Conservation (phyloP, 2,329 filamentous ascomycete species). For the Ophiognomonia clavigignenti-juglandacearum region DNA sequence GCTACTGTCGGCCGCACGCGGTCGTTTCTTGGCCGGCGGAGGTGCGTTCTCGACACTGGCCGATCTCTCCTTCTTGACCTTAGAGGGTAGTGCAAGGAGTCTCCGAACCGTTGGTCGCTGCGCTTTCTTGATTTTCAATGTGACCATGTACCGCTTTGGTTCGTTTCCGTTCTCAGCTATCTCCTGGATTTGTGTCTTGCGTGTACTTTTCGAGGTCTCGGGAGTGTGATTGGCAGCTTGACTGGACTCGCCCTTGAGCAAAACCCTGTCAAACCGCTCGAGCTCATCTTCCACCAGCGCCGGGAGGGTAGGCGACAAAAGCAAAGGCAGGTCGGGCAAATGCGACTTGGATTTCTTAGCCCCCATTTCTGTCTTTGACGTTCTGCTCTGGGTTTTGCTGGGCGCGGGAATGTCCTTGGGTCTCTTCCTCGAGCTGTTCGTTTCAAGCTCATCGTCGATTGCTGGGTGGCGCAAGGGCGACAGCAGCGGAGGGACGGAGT, state of each 20-base stretch:
- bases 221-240: constrained; percentile 21
- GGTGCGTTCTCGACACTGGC: constrained; percentile 36
- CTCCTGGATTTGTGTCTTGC: constrained; percentile 29
- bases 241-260: constrained; percentile 20
- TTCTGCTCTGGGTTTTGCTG: constrained; percentile 21
- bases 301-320: constrained; percentile 54
- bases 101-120: constrained; percentile 27
- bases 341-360: constrained; percentile 33
- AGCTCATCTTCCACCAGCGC: constrained; percentile 45
- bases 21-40: constrained; percentile 44
- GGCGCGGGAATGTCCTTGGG: constrained; percentile 28
- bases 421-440: constrained; percentile 22
- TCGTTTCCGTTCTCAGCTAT: constrained; percentile 27
- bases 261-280: constrained; percentile 29
- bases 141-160: constrained; percentile 32
- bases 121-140: constrained; percentile 44
- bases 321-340: constrained; percentile 37
- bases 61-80: constrained; percentile 36
- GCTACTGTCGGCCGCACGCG: constrained; percentile 32
- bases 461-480: constrained; percentile 44
- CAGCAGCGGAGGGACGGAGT: constrained; percentile 45
- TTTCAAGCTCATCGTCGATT: constrained; percentile 34
- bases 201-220: constrained; percentile 29
- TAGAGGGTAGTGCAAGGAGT: constrained; percentile 40
- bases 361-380: constrained; percentile 23